Evolutionary conservation across 495 filamentous ascomycete species (phyloP).

Genomic region (Penicillium nucicola): DNA sequence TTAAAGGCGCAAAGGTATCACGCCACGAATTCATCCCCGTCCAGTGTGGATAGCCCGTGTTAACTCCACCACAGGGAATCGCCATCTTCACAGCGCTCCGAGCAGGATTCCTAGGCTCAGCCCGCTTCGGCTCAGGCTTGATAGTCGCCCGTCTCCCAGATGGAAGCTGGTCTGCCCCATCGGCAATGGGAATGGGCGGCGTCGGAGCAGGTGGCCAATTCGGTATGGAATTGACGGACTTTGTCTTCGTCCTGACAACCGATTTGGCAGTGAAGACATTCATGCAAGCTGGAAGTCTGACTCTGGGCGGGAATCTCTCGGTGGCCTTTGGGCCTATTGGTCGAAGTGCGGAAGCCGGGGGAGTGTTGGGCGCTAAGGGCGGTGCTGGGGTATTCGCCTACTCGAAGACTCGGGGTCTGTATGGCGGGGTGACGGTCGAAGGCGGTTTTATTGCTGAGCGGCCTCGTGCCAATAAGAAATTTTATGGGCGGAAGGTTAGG

Average conservation of each 20-base stretch:
- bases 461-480: constrained; percentile 83
- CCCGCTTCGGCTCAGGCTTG: constrained; percentile 84
- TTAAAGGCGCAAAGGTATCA: constrained; percentile 78
- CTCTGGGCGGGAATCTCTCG: constrained; percentile 87
- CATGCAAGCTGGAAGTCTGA: constrained; percentile 77
- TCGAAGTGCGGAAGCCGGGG: constrained; percentile 85
- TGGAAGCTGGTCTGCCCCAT: constrained; percentile 89
- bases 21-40: not conserved
- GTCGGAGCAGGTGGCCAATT: constrained; percentile 89
- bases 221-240: constrained; percentile 92
- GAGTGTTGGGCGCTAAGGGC: constrained; percentile 73
- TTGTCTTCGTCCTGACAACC: constrained; percentile 95
- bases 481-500: constrained; percentile 75
- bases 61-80: constrained; percentile 63
- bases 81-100: constrained; percentile 89
- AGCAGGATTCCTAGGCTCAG: constrained; percentile 84
- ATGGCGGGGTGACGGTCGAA: constrained; percentile 86
- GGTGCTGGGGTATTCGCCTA: constrained; percentile 88
- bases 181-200: constrained; percentile 80
- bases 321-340: constrained; percentile 89
- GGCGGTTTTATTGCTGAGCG: constrained; percentile 84
- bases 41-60: not conserved
- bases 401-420: constrained; percentile 90
- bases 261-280: constrained; percentile 82
- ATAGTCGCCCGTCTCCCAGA: constrained; percentile 87